Conservation (phyloP, 495 filamentous ascomycete genomes). For the Podospora conica region DNA sequence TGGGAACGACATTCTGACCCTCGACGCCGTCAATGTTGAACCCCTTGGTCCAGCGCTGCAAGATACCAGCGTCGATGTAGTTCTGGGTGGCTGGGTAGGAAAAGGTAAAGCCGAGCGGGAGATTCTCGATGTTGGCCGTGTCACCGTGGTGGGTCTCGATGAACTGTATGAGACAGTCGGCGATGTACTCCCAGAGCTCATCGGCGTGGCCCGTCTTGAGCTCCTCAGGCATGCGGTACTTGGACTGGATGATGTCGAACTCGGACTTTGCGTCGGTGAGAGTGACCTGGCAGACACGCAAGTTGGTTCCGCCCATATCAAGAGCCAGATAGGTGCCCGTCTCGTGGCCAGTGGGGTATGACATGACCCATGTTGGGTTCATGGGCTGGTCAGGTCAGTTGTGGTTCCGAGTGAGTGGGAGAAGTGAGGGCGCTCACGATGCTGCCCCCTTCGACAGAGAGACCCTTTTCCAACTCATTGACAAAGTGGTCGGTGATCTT, state of each 20-base stretch:
- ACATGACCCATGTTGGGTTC: conserved; percentile 98
- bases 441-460: conserved; percentile 81
- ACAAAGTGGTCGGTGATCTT: conserved; percentile 83
- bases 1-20: conserved; percentile 88
- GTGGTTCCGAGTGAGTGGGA: conserved; percentile 2
- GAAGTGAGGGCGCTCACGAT: conserved; percentile 59
- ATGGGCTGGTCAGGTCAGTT: conserved; percentile 61
- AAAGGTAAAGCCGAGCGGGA: conserved; percentile 95
- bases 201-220: conserved; percentile 84
- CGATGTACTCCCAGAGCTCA: conserved; percentile 96
- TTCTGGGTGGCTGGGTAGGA: conserved; percentile 96
- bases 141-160: conserved; percentile 83
- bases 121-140: conserved; percentile 51
- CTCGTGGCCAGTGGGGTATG: conserved; percentile 82
- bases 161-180: conserved; percentile 94
- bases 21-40: conserved; percentile 97
- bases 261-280: conserved; percentile 85
- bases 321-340: conserved; percentile 87
- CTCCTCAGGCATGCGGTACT: conserved; percentile 95
- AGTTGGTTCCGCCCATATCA: conserved; percentile 97
- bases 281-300: conserved; percentile 94
- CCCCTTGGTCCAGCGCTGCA: conserved; percentile 98
- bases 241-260: conserved; percentile 98
- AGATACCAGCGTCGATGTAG: conserved; percentile 89
- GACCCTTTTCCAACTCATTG: conserved; percentile 78